Conservation (phyloP, 2,329 filamentous ascomycete genomes). For the Emericellopsis atlantica region DNA sequence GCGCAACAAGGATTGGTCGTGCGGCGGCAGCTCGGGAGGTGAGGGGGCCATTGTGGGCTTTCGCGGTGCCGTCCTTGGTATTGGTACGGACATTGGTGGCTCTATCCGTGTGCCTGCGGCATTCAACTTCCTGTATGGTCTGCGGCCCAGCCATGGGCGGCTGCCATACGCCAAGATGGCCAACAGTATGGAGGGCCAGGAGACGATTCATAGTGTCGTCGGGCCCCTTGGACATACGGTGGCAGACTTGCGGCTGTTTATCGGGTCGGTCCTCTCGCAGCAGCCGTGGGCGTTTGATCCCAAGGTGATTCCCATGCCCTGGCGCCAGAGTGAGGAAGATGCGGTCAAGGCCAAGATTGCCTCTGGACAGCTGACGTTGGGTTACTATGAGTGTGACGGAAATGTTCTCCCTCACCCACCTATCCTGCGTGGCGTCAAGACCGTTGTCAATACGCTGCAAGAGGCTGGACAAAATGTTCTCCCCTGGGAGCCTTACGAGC, state of each 20-base stretch:
- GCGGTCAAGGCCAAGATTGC: constrained; percentile 9
- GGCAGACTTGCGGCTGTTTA: constrained; percentile 8
- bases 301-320: constrained; percentile 19
- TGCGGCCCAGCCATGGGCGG: constrained; percentile 68
- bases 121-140: constrained; percentile 70
- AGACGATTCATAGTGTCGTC: constrained; percentile 17
- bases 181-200: constrained; percentile 20
- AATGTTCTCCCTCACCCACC: constrained; percentile 22
- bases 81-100: constrained; percentile 67
- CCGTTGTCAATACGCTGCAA: neutral
- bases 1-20: constrained; percentile 15
- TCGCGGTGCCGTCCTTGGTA: constrained; percentile 33
- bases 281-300: constrained; percentile 22
- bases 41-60: constrained; percentile 21
- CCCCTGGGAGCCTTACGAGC: constrained; percentile 17
- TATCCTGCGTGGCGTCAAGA: constrained; percentile 10
- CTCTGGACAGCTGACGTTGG: constrained; percentile 13
- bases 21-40: constrained; percentile 23
- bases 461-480: constrained; percentile 13
- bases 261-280: constrained; percentile 15
- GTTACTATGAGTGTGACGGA: constrained; percentile 17
- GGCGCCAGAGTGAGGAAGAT: constrained; percentile 17
- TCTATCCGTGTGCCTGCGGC: constrained; percentile 61
- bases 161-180: constrained; percentile 27
- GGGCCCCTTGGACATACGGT: constrained; percentile 17